Evolutionary conservation across 257 asterid genomes (phyloP).

Genomic region (Datura wrightii): DNA sequence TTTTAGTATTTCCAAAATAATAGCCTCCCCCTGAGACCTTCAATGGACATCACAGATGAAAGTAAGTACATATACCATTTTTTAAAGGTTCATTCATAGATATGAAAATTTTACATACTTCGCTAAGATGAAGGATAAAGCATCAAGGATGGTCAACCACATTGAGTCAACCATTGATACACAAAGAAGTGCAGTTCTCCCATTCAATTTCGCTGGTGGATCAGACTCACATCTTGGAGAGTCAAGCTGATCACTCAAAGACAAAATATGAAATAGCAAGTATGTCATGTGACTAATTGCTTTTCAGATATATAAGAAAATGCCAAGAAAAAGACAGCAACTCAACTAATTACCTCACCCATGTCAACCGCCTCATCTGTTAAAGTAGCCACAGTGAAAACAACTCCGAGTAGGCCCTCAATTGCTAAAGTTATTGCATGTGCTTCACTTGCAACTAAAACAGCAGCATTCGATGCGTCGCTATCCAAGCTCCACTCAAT

Average conservation of each 20-base stretch:
- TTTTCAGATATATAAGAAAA: conserved; percentile 5
- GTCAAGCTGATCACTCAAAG: conserved; percentile 72
- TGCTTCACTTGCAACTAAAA: conserved; percentile 98
- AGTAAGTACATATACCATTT: conserved; percentile 7
- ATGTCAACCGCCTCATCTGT: conserved; percentile 96
- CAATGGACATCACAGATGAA: conserved; percentile 31
- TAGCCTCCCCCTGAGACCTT: conserved; percentile 99
- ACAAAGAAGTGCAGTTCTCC: conserved; percentile 81
- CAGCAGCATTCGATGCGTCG: conserved; percentile 95
- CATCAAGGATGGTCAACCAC: conserved; percentile 95
- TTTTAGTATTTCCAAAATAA: conserved; percentile 92
- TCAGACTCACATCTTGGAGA: conserved; percentile 88
- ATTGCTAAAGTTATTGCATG: conserved; percentile 96
- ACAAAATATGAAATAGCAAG: conserved; percentile 41
- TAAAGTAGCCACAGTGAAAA: conserved; percentile 94
- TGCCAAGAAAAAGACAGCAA: conserved; percentile 15
- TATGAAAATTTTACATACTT: conserved; percentile 60
- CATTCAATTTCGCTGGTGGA: conserved; percentile 64
- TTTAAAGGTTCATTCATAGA: conserved; percentile 35
- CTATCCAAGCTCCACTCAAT: conserved; percentile 98
- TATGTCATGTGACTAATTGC: conserved; percentile 19
- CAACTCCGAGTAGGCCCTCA: conserved; percentile 95
- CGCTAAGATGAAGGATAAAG: conserved; percentile 84
- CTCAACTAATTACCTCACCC: conserved; percentile 74
- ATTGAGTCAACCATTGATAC: conserved; percentile 85